Conservation (phyloP, 345 rosid species). For the Syzygium aromaticum region DNA sequence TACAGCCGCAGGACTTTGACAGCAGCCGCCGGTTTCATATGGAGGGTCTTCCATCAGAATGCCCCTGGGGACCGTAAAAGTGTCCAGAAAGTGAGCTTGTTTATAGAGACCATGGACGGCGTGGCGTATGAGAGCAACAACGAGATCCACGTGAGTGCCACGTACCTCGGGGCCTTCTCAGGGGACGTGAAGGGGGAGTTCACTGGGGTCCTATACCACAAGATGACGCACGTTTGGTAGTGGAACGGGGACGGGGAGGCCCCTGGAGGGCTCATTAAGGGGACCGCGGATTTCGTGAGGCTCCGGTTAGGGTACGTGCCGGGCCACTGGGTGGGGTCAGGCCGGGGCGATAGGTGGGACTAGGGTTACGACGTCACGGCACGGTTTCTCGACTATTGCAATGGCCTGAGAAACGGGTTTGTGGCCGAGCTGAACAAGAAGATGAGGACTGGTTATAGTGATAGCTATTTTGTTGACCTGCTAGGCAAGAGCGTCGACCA, state of each 20-base stretch:
- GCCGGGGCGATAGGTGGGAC: slow-evolving; percentile 57
- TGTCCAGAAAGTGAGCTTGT: background rate
- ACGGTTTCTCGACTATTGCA: slow-evolving; percentile 56
- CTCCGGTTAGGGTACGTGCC: slow-evolving; percentile 40
- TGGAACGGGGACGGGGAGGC: too few relatives aligned
- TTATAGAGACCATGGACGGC: too few relatives aligned
- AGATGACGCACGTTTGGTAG: too few relatives aligned
- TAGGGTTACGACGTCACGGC: slow-evolving; percentile 68
- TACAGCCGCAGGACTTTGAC: slow-evolving; percentile 16
- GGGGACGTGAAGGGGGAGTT: too few relatives aligned
- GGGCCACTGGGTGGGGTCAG: slow-evolving; percentile 52
- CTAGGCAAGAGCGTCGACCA: slow-evolving; percentile 57
- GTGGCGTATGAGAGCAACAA: too few relatives aligned
- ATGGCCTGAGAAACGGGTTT: slow-evolving; percentile 38
- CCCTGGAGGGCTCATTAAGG: too few relatives aligned
- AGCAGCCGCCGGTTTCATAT: slow-evolving; percentile 24
- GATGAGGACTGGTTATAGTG: slow-evolving; percentile 47
- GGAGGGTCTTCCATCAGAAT: slow-evolving; percentile 27
- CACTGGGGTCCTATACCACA: too few relatives aligned
- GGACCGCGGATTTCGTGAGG: slow-evolving; percentile 22
- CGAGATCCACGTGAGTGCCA: too few relatives aligned
- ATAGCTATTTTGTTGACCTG: slow-evolving; percentile 36
- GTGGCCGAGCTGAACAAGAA: slow-evolving; percentile 60
- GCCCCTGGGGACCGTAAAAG: slow-evolving; percentile 11
- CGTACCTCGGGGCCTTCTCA: too few relatives aligned